A percentile compares a stretch with the other conserved stretches of the same genome.
Evolutionary conservation across 1,284 basidiomycete species (phyloP).

Genomic region (Trichosporon coremiiforme): DNA sequence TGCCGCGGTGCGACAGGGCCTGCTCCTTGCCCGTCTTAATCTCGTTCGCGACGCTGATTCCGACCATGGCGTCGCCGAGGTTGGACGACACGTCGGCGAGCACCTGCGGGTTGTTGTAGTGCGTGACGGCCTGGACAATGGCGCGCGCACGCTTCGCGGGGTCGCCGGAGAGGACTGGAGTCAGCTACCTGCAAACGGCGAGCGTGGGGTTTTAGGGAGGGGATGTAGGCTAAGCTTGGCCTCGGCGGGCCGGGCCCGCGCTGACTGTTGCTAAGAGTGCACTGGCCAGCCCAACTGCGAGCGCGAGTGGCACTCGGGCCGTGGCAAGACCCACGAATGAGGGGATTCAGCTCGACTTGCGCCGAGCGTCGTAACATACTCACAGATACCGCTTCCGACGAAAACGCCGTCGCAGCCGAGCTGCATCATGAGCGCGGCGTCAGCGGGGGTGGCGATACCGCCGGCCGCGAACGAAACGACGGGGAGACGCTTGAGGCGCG

Average conservation of each 20-base stretch:
- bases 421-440: constrained; percentile 99
- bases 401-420: constrained; percentile 96
- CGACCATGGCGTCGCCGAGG: constrained; percentile 89
- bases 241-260: no score
- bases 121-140: constrained; percentile 96
- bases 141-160: constrained; percentile 91
- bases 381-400: constrained; percentile 93
- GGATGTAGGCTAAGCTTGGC: no score
- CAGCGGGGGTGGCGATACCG: constrained; percentile 91
- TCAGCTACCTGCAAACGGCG: constrained; percentile 21
- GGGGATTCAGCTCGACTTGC: no score
- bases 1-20: constrained; percentile 28
- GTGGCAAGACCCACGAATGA: no score
- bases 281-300: no score
- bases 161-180: constrained; percentile 68
- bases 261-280: no score
- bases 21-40: constrained; percentile 54
- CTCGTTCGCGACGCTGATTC: constrained; percentile 59
- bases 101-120: constrained; percentile 89
- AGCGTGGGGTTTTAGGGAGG: no score
- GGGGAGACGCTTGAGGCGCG: constrained; percentile 86
- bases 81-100: constrained; percentile 74
- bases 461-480: constrained; percentile 91
- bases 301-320: no score
- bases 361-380: constrained; percentile 50